phyloP scores from a whole-genome alignment of 305 asterid species.

The Fraxinus platypoda region DNA sequence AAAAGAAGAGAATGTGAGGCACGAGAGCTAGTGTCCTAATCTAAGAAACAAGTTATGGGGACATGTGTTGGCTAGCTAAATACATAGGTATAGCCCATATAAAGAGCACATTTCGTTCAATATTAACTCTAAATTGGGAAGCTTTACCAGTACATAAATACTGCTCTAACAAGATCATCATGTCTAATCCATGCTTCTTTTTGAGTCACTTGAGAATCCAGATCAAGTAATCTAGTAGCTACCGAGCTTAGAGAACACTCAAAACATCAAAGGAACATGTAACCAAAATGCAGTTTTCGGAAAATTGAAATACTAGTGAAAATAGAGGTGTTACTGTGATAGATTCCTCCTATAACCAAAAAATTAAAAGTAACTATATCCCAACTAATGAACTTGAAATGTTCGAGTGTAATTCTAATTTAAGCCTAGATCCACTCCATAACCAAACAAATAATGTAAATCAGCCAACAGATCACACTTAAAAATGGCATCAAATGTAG shows the following conservation, averaged over 20 bases:
- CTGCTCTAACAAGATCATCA: background rate
- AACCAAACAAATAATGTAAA: background rate
- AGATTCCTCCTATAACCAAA: background rate
- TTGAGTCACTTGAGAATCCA: background rate
- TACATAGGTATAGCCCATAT: background rate
- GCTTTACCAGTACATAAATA: background rate
- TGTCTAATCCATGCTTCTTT: background rate
- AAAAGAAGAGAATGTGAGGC: background rate
- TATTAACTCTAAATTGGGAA: background rate
- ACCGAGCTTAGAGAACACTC: background rate
- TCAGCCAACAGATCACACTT: slow-evolving; percentile 12
- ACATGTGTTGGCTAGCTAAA: background rate
- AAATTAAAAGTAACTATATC: background rate
- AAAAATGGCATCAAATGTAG: background rate
- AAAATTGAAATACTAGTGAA: background rate
- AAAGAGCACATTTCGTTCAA: background rate
- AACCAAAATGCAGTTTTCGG: background rate
- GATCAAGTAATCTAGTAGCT: background rate
- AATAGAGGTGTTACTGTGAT: background rate
- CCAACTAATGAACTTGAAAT: background rate
- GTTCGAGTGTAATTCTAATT: background rate
- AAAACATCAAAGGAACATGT: background rate
- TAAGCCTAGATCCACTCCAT: slow-evolving; percentile 22
- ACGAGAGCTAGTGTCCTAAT: background rate
- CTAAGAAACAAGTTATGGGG: background rate